Percentiles rank a stretch among this genome's conserved stretches.
These are phyloP conservation scores for Solanum chacoense DNA, from an alignment of 305 asterid species.

Conservation along the genomic window DNA sequence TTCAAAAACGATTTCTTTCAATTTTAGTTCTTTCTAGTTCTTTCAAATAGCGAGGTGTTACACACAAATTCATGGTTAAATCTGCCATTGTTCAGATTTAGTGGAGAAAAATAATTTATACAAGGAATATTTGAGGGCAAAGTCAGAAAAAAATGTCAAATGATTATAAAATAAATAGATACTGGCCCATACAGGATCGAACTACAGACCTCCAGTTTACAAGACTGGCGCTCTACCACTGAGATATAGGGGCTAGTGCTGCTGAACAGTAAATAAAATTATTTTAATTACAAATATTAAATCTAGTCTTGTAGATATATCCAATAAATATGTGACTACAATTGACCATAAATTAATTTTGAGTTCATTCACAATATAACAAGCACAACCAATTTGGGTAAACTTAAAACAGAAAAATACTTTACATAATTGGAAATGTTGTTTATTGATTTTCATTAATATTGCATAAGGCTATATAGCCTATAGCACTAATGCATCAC, in stretches of 20 bases:
- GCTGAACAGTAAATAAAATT: not conserved
- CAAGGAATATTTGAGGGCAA: not conserved
- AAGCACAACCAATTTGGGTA: not conserved
- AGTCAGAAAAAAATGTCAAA: not conserved
- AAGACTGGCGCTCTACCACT: conserved; percentile 99
- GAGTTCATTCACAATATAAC: not conserved
- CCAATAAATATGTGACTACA: not conserved
- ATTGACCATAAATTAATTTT: not conserved
- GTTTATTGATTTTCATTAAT: not conserved
- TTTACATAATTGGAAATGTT: not conserved
- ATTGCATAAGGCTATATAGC: not conserved
- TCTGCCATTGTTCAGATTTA: not conserved
- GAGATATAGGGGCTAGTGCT: conserved; percentile 73
- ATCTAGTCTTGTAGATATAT: not conserved
- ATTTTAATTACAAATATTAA: too few species aligned
- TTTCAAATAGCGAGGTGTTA: not conserved
- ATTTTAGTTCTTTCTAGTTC: too few species aligned
- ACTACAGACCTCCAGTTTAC: conserved; percentile 97
- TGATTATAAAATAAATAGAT: not conserved
- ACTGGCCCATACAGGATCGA: conserved; percentile 92
- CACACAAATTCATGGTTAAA: not conserved
- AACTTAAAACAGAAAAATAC: not conserved
- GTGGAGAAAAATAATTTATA: not conserved
- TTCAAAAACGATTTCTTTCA: too few species aligned
- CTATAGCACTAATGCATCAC: not conserved